Base-by-base conservation (phyloP, 768 basidiomycete species). In the Filobasidium wieringae region DNA sequence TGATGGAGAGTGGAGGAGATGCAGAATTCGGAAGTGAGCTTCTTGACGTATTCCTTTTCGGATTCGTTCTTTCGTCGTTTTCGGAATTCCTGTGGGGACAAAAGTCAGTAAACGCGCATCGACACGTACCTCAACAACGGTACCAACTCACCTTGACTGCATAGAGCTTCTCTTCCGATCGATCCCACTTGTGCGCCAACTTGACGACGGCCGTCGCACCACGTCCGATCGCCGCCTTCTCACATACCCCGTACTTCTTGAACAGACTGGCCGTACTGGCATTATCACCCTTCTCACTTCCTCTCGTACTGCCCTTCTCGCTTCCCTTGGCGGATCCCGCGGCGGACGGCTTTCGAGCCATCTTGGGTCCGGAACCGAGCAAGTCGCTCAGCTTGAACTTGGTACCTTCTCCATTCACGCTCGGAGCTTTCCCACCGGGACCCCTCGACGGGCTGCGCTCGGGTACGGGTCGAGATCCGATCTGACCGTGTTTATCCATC, bases 21-120 rank as follows among this genome's bases (percentile, higher is more conserved):
- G 76, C 92, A 97, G 76, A 96, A 97, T 73, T 97, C 93, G 26
- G 93, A 90, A 6, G 93, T 99, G 66, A 99, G 85, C 75, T 99
- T 99, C 83, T 99, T 99, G 77, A 99, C 84, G 68, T 99, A 99
- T 77, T 99, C 93, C 74, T 95, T 95, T 76, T 99, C 93, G 5
- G 91, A 84, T 77, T 99, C 93, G 69, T 93, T 95, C 81, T 92
- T 93, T 66, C 93, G 82, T 62, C 93, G 83, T 74, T 95, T 96
- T 53, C 93, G 86, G 79, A 99, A 99, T 76, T 99, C 93, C 90
- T 93, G 57, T 7, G 34, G 61, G 22, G 27, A 51, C 54, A 39
- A 51, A 59, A 47, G 51, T 41, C 40, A 49, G 55, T 54, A 57
- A 41, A 14, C 53, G 53, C 30, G 34, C 9, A 52, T 30, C 54